A percentile compares a stretch with the other conserved stretches of the same genome.
Evolutionary conservation across 2,329 filamentous ascomycete genomes (phyloP).

Genomic region (Cladosporium sp.): DNA sequence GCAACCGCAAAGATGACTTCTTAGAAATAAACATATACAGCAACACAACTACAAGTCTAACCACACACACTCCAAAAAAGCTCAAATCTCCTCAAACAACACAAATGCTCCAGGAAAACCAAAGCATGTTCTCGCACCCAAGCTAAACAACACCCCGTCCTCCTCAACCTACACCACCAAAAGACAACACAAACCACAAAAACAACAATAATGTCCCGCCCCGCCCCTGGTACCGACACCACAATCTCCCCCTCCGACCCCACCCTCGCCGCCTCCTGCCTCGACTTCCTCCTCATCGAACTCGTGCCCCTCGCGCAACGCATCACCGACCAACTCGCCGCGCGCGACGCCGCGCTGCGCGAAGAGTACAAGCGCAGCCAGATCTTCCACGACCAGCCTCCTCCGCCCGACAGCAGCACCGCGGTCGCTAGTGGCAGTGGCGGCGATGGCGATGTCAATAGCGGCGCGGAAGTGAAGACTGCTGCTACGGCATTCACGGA

Average conservation of each 20-base stretch:
- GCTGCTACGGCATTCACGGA: background rate
- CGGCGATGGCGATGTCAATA: background rate
- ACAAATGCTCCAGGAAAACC: background rate
- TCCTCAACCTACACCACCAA: background rate
- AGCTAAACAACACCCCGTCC: background rate
- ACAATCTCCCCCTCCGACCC: slow-evolving; percentile 21
- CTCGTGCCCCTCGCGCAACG: slow-evolving; percentile 92
- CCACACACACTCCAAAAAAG: background rate
- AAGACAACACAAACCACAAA: background rate
- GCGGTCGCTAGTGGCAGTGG: background rate
- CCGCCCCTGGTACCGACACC: background rate
- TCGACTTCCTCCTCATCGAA: slow-evolving; percentile 95
- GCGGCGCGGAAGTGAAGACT: background rate
- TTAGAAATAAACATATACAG: background rate
- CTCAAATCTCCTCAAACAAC: background rate
- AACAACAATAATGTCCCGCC: slow-evolving; percentile 4
- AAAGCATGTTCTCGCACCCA: background rate
- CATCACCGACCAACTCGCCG: slow-evolving; percentile 71
- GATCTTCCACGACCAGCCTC: slow-evolving; percentile 27
- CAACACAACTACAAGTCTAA: background rate
- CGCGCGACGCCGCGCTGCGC: slow-evolving; percentile 45
- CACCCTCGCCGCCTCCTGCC: slow-evolving; percentile 71
- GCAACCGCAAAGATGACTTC: background rate
- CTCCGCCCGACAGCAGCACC: background rate
- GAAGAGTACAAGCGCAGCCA: slow-evolving; percentile 33